Conservation (phyloP, 2,329 filamentous ascomycete genomes). For the Pseudopithomyces chartarum region DNA sequence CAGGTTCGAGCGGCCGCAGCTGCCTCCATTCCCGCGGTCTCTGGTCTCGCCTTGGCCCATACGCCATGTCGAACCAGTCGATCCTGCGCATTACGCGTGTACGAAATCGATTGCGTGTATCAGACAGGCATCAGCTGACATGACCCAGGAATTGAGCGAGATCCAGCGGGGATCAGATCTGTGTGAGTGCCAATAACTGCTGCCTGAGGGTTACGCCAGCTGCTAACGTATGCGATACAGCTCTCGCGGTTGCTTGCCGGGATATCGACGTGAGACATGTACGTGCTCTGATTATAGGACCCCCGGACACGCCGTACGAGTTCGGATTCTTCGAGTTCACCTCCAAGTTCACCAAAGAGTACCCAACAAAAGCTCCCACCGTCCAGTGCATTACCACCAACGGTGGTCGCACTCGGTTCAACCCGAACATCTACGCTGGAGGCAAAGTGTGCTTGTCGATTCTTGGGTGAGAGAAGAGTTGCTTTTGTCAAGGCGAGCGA, state of each 20-base stretch:
- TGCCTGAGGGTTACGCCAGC: constrained; percentile 9
- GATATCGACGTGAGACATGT: constrained; percentile 90
- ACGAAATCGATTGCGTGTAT: constrained; percentile 34
- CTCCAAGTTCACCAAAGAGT: constrained; percentile 81
- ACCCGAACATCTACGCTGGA: constrained; percentile 91
- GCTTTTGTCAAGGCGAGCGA: neutral
- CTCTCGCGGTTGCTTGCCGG: constrained; percentile 83
- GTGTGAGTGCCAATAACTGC: constrained; percentile 60
- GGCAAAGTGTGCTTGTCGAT: constrained; percentile 97
- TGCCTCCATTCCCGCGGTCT: neutral
- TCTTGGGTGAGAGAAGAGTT: constrained; percentile 66
- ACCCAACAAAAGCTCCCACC: constrained; percentile 69
- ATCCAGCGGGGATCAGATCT: constrained; percentile 84
- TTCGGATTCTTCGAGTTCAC: constrained; percentile 96
- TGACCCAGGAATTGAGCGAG: constrained; percentile 77
- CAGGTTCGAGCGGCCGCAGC: neutral
- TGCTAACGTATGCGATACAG: constrained; percentile 54
- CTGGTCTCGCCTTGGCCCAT: neutral
- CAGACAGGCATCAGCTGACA: constrained; percentile 17
- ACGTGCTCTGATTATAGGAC: constrained; percentile 85
- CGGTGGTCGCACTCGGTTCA: constrained; percentile 85
- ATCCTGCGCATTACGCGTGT: constrained; percentile 88
- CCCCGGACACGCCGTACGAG: constrained; percentile 93
- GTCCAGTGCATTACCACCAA: constrained; percentile 83
- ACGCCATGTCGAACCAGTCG: constrained; percentile 76